Percentiles rank a stretch among this genome's conserved stretches.
phyloP scores from a whole-genome alignment of 805 yeast genomes.

The Wickerhamomyces silvicola region DNA sequence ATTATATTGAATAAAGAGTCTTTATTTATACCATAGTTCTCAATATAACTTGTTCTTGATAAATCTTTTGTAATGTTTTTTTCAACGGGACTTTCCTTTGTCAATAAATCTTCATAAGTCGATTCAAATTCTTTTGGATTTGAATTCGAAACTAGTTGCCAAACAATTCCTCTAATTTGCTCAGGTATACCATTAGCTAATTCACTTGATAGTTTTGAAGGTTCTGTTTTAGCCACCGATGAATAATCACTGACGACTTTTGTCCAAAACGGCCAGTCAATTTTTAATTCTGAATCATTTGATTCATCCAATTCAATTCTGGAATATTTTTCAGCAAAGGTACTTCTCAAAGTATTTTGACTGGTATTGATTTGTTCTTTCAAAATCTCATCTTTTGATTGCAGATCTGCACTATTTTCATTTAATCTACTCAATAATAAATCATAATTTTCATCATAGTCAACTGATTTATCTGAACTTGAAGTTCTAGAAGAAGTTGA shows the following conservation, averaged over 20 bases:
- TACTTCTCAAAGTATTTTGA: conserved; percentile 33
- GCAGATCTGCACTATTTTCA: conserved; percentile 47
- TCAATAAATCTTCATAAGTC: conserved; percentile 33
- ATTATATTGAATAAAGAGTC: conserved; percentile 68
- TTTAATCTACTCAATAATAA: conserved; percentile 54
- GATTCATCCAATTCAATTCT: conserved; percentile 12
- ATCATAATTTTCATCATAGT: conserved; percentile 41
- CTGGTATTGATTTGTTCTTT: conserved; percentile 47
- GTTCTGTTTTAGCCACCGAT: conserved; percentile 54
- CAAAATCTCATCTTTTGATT: conserved; percentile 41
- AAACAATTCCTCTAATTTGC: conserved; percentile 80
- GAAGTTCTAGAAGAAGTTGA: conserved; percentile 7
- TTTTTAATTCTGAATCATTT: conserved; percentile 29
- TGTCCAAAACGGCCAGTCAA: conserved; percentile 89
- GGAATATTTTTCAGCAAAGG: conserved; percentile 18
- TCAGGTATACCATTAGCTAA: conserved; percentile 76
- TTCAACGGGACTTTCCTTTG: conserved; percentile 58
- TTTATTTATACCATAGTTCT: conserved; percentile 44
- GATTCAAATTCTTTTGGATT: conserved; percentile 44
- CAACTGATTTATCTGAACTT: conserved; percentile 15
- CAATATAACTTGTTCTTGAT: conserved; percentile 77
- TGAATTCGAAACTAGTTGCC: conserved; percentile 85
- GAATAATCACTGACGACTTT: conserved; percentile 71
- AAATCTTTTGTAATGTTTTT: conserved; percentile 76
- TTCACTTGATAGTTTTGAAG: conserved; percentile 51